phyloP scores from a whole-genome alignment of 164 flowering plant genomes.

The Liquidambar formosana region DNA sequence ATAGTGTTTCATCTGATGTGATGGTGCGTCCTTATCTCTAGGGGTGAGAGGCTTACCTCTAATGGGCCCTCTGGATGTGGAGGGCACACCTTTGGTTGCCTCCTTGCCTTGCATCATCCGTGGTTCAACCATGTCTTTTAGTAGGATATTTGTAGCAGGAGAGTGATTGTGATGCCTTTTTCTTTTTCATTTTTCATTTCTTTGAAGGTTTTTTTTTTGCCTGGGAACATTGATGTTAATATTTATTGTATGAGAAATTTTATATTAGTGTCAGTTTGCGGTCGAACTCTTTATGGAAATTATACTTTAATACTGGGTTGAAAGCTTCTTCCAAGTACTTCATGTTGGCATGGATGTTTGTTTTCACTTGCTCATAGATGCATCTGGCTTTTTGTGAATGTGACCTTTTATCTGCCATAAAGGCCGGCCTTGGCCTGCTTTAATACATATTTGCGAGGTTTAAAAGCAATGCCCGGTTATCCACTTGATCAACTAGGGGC shows the following conservation, averaged over 20 bases:
- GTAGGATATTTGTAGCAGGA: constrained; percentile 28
- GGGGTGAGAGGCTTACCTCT: background rate
- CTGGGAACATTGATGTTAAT: constrained; percentile 29
- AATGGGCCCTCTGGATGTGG: constrained; percentile 11
- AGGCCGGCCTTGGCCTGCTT: too few species aligned
- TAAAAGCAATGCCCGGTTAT: too few species aligned
- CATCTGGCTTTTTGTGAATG: background rate
- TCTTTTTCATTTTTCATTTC: constrained; percentile 8
- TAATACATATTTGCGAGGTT: too few species aligned
- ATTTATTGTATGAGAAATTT: constrained; percentile 33
- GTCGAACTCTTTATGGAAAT: constrained; percentile 10
- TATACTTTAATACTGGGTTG: constrained; percentile 21
- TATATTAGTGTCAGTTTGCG: constrained; percentile 29
- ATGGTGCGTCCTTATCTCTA: background rate
- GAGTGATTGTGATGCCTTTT: constrained; percentile 27
- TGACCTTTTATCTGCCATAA: too few species aligned
- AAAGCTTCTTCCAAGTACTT: background rate
- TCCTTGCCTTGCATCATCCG: constrained; percentile 13
- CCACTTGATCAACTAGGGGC: too few species aligned
- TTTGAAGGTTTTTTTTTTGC: constrained; percentile 12
- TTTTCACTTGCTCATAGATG: background rate
- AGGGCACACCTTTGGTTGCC: constrained; percentile 9
- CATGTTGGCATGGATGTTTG: background rate
- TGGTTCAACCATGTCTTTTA: constrained; percentile 23
- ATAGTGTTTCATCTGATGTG: background rate